phyloP scores from a whole-genome alignment of 139 green algal species.

The Asterochloris sp. region DNA sequence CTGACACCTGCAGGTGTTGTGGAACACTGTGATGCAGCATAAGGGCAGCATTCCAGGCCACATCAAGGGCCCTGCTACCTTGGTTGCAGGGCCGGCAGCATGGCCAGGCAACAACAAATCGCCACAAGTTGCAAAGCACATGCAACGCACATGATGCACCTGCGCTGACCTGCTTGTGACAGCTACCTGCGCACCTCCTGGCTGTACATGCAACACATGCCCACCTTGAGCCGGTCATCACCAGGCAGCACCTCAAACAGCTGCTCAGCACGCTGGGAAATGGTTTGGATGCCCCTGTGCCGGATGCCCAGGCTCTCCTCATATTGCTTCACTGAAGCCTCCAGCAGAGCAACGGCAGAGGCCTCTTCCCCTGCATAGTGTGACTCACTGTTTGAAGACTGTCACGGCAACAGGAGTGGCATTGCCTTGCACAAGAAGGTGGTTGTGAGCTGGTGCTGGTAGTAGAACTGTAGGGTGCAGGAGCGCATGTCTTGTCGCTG shows the following conservation, averaged over 20 bases:
- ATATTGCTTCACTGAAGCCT: constrained; percentile 33
- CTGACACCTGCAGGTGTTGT: background rate
- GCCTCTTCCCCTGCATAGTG: constrained; percentile 18
- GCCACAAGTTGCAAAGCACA: background rate
- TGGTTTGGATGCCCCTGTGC: constrained; percentile 12
- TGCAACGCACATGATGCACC: background rate
- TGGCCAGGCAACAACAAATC: background rate
- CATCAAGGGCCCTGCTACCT: background rate
- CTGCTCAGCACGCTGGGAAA: constrained; percentile 17
- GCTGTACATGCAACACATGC: background rate
- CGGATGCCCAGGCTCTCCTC: constrained; percentile 24
- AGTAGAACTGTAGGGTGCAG: background rate
- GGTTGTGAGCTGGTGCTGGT: background rate
- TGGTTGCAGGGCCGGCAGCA: background rate
- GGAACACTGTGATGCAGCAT: background rate
- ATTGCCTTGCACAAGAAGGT: background rate
- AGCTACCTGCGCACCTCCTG: background rate
- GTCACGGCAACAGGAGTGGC: background rate
- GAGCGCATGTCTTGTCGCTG: background rate
- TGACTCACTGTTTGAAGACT: background rate
- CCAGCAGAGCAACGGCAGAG: constrained; percentile 32
- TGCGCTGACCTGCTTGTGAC: background rate
- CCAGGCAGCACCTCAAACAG: constrained; percentile 3
- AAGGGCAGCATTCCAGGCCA: background rate
- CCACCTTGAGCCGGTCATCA: constrained; percentile 8